Base-by-base conservation (phyloP, 306 rosid species). In the Abrus pulchellus region DNA sequence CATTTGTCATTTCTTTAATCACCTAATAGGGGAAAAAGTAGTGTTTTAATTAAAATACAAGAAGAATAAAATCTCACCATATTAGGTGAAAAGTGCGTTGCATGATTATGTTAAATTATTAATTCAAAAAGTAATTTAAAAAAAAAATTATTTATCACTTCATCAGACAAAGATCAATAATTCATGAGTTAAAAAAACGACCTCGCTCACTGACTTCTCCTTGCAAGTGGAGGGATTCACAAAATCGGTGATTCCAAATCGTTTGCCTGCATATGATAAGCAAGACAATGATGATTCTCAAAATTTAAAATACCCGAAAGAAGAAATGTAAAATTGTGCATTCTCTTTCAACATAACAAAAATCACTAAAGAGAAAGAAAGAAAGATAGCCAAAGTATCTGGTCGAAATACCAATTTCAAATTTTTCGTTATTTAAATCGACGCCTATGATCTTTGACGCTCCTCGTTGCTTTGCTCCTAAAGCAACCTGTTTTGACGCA, bases 381-480 rank as follows among this genome's bases (percentile, higher is more conserved):
- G 40, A 4, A 33, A 29, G 54, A 27, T 8, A 3, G 9, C 0
- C 1, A 41, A 43, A 69, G 32, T 36, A 36, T 36, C 4, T 44
- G 3, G 1, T 4, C 9, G 1, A 44, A 30, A 60, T 9, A 92
- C 97, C 94, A 50, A 67, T 65, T 66, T 92, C 90, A 78, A 87
- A 85, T 74, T 89, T 90, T 5, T 82, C 70, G 9, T 85, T 32
- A 80, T 89, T 89, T 75, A 89, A 52, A 80, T 92, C 93, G 1
- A 92, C 64, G 36, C 94, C 97, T 61, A 90, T 92, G 78, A 90
- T 90, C 86, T 87, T 89, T 43, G 87, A 89, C 1, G 92, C 91
- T n/a, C 89, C 90, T 10, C 90, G 80, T 54, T 78, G 82, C 83
- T 83, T 89, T 61, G 97, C 92, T 74, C 88, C 97, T 34, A 78